phyloP scores from a whole-genome alignment of 176 grass and related monocot species.

The Oryza rufipogon region DNA sequence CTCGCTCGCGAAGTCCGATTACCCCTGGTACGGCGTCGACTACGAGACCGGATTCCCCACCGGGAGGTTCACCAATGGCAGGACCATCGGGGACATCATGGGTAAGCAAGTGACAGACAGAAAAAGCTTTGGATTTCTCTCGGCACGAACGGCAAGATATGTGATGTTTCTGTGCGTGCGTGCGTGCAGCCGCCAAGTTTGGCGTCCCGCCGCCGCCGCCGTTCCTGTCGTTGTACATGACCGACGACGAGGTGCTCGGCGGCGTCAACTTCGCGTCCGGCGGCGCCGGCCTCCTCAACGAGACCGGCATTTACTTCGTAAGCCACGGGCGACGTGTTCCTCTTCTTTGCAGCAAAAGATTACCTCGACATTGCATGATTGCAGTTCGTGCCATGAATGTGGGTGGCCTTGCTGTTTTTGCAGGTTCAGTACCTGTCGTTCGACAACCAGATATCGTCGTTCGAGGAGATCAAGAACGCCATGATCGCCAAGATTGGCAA shows the following conservation, averaged over 20 bases:
- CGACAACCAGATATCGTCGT: conserved; percentile 80
- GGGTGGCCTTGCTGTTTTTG: not conserved
- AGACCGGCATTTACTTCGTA: conserved; percentile 99
- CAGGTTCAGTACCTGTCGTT: conserved; percentile 96
- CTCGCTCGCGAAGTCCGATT: conserved; percentile 84
- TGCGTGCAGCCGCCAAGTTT: conserved; percentile 73
- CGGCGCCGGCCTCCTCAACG: conserved; percentile 85
- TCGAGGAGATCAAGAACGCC: conserved; percentile 61
- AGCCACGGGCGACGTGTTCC: not conserved
- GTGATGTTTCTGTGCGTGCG: not conserved
- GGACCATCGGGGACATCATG: conserved; percentile 95
- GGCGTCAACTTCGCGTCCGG: conserved; percentile 94
- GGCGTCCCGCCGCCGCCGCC: conserved; percentile 65
- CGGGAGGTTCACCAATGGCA: conserved; percentile 90
- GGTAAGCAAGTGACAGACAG: conserved; percentile 42
- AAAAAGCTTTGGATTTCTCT: not conserved
- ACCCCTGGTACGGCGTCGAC: conserved; percentile 94
- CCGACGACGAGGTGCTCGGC: conserved; percentile 64
- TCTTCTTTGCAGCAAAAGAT: not conserved
- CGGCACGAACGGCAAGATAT: not conserved
- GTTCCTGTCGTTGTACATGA: conserved; percentile 81
- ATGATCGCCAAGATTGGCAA: conserved; percentile 73
- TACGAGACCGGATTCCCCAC: conserved; percentile 61
- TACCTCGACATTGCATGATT: too few species aligned
- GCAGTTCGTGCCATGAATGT: not conserved